Evolutionary conservation across 139 green algal genomes (phyloP).

Genomic region (Coelastrella sp.): DNA sequence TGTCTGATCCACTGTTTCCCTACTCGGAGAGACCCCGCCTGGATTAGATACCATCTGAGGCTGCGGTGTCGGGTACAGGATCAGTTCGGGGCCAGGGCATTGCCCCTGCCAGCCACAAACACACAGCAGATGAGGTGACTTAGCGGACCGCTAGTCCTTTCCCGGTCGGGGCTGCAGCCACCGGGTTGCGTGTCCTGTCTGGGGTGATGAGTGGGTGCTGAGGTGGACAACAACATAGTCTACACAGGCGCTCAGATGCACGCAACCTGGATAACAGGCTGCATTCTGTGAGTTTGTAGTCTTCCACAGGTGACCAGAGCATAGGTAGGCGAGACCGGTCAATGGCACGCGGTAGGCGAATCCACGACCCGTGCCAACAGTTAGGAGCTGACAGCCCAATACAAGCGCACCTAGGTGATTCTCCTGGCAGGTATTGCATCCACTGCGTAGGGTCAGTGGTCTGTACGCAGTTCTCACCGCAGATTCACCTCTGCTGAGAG

Average conservation of each 20-base stretch:
- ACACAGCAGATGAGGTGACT: too few species aligned
- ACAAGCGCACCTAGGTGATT: too few species aligned
- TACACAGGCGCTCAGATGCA: background rate
- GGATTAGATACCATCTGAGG: background rate
- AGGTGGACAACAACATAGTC: background rate
- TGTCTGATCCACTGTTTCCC: background rate
- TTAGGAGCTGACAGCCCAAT: background rate
- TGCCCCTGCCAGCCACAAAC: background rate
- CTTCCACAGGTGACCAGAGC: background rate
- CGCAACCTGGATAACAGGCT: background rate
- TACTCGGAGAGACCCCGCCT: background rate
- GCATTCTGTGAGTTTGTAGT: background rate
- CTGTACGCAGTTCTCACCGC: too few species aligned
- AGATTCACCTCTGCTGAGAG: too few species aligned
- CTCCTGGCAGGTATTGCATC: too few species aligned
- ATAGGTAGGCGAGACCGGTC: background rate
- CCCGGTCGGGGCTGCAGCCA: background rate
- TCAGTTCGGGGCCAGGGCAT: background rate
- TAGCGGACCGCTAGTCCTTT: too few species aligned
- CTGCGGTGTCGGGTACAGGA: background rate
- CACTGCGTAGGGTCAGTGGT: too few species aligned
- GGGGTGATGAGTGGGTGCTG: background rate
- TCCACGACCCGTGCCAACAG: background rate
- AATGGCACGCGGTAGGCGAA: background rate
- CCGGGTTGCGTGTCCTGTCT: background rate